Conservation (phyloP, 1,284 basidiomycete species). For the Microbotryum silenes-acaulis region DNA sequence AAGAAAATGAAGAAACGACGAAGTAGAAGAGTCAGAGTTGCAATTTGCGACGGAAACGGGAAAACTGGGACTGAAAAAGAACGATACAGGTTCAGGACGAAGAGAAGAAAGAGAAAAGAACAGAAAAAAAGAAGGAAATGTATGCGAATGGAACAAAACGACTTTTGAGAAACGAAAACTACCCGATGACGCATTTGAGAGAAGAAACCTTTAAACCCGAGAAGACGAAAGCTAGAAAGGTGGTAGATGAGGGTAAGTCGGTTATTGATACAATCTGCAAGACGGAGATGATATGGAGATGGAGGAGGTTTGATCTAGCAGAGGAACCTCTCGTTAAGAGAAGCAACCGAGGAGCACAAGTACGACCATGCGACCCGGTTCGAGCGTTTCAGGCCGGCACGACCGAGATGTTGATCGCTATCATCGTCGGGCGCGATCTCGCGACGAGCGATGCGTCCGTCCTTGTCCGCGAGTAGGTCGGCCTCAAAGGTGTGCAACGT, state of each 20-base stretch:
- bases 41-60: too few relatives aligned
- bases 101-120: too few relatives aligned
- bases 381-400: conserved; percentile 23
- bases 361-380: conserved; percentile 32
- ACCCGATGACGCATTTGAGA: too few relatives aligned
- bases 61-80: too few relatives aligned
- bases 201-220: too few relatives aligned
- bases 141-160: too few relatives aligned
- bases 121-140: too few relatives aligned
- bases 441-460: not conserved
- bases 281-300: not conserved
- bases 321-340: conserved; percentile 33
- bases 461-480: conserved; percentile 18
- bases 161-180: too few relatives aligned
- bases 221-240: not conserved
- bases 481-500: conserved; percentile 34
- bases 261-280: not conserved
- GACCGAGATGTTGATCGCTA: conserved; percentile 6
- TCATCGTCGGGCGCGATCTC: conserved; percentile 5
- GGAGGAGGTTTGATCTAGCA: conserved; percentile 7
- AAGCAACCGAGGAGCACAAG: conserved; percentile 31
- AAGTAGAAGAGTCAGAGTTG: too few relatives aligned
- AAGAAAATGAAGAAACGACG: too few relatives aligned
- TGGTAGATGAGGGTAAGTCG: not conserved
- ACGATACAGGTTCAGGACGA: too few relatives aligned